Base-by-base conservation (phyloP, 495 filamentous ascomycete species). In the Penicillium fimorum region DNA sequence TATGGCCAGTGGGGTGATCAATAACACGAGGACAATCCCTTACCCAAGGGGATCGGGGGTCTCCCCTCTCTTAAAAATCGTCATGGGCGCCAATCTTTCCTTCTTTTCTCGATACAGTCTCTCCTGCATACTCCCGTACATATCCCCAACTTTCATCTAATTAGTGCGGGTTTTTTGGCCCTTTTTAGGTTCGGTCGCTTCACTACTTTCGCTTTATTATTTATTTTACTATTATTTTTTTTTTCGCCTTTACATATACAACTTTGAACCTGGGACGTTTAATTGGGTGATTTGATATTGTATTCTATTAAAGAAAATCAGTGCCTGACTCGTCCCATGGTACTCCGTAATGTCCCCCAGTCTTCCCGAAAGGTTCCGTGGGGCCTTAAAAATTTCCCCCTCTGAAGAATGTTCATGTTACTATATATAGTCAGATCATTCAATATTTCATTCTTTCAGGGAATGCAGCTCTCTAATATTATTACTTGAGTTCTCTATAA, bases 1-100 rank as follows among this genome's bases (percentile, higher is more conserved):
- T 52, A 32, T 29, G 52, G 18, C 42, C 25, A 41, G 50, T 49
- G 55, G 50, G 59, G 59, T 51, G 25, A 55, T 45, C 52, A 51
- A 54, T 43, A 62, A 55, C 55, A 62, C 56, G 59, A 59, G 55
- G 47, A 17, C 5, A 43, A 27, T 41, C 30, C 43, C 13, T 47
- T 15, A 3, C 24, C 29, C 18, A 33, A 25, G 15, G 32, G 47
- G 32, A 37, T 24, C 33, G 22, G 33, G 32, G 15, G 4, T 15
- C 49, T 13, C 25, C 49, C 33, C 33, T 50, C 50, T 41, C 38
- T 32, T 18, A 5, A 13, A n/a, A 33, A 15, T 52, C 50, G 50
- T 52, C 50, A 52, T 43, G 13, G 13, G 6, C 33, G 48, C 25
- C 13, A 38, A 52, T 52, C 37, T 27, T 41, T 41, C 15, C 37